Evolutionary conservation across 768 basidiomycete species (phyloP), one percentile per base, ranked within the genome.

Genomic region (Rhodotorula babjevae): DNA sequence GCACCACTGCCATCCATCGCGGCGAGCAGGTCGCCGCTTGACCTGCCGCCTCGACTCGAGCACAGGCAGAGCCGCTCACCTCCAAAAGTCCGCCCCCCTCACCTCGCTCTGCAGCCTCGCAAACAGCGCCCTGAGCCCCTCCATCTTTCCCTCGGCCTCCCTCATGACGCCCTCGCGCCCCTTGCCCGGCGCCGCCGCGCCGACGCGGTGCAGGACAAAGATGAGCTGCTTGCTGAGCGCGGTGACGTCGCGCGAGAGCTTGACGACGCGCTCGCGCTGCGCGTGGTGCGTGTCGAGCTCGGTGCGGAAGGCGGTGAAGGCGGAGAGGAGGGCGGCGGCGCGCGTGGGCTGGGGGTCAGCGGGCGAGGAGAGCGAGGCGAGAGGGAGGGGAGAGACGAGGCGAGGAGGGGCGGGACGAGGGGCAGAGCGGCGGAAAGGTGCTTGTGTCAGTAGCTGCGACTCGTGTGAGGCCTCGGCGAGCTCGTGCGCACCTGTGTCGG

Each of bases 171-270:
- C 31, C 12, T 15, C 16, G 61, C 27, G 53, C 14, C 25, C 7
- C 33, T 36, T 62, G 8, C 67, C 63, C 9, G 29, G 57, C 33
- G 36, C 36, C 5, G 36, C 36, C 5, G 36, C 36, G 36, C 61
- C 50, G 49, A 76, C 63, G 77, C 93, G 89, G 78, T 97, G 95
- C 9, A 97, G 84, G 53, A 92, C 87, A 79, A 98, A 98, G 74
- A 99, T 97, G 75, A 88, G 84, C 82, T 92, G 94, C 81, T 99
- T 99, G 63, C 93, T 92, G 49, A 90, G 84, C 76, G 88, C 90
- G 36, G 94, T 97, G 63, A 92, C 86, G 81, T 96, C 93, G 49
- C 95, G 88, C 60, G 79, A 78, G 61, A 90, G 88, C 87, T 97
- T 96, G 80, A 96, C 93, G 75, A 98, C 85, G 29, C 90, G 85